Evolutionary conservation across 345 rosid species (phyloP).

Genomic region (Boechera stricta): DNA sequence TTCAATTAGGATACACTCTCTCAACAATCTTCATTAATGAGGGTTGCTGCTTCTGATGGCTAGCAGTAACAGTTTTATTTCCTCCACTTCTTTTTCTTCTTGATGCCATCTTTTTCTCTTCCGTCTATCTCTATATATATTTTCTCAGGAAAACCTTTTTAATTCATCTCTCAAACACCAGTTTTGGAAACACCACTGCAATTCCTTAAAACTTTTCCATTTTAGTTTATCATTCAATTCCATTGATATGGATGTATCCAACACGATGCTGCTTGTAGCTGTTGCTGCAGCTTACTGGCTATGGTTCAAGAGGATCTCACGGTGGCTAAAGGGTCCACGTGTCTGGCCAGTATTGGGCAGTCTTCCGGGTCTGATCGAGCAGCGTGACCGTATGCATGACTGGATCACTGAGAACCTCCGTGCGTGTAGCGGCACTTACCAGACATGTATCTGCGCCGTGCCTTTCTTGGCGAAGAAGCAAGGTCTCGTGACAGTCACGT

Average conservation of each 20-base stretch:
- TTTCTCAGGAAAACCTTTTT: constrained; percentile 14
- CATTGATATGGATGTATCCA: constrained; percentile 60
- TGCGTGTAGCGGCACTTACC: constrained; percentile 92
- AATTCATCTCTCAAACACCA: constrained; percentile 21
- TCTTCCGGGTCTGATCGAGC: constrained; percentile 87
- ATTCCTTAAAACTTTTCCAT: constrained; percentile 13
- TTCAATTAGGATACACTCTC: constrained; percentile 43
- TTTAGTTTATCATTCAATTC: background rate
- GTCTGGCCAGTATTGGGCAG: constrained; percentile 96
- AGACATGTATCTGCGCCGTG: constrained; percentile 89
- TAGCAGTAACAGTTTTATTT: constrained; percentile 30
- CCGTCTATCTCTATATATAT: constrained; percentile 28
- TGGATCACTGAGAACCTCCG: constrained; percentile 97
- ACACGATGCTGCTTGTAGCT: constrained; percentile 63
- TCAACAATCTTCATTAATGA: constrained; percentile 49
- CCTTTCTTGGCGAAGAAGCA: constrained; percentile 84
- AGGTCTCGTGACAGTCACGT: constrained; percentile 97
- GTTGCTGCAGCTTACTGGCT: constrained; percentile 70
- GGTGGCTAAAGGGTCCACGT: constrained; percentile 81
- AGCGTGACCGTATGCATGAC: constrained; percentile 93
- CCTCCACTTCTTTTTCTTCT: constrained; percentile 31
- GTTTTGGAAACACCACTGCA: constrained; percentile 12
- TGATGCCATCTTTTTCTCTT: constrained; percentile 17
- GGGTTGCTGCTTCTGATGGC: constrained; percentile 41
- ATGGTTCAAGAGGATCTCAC: constrained; percentile 84